phyloP scores from a whole-genome alignment of 257 asterid species.

The Solanum sejunctum region DNA sequence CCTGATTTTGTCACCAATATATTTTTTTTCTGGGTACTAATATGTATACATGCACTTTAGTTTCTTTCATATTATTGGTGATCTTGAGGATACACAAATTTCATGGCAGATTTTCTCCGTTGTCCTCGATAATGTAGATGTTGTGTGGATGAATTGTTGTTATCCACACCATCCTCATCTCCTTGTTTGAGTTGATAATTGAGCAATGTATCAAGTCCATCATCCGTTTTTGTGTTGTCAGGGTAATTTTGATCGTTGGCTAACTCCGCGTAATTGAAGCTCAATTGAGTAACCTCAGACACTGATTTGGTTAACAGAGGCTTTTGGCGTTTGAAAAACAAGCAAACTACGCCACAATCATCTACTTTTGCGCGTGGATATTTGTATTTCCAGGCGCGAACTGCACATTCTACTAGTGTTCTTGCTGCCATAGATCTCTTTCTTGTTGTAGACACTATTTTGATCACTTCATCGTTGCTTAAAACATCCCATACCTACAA shows the following conservation, averaged over 20 bases:
- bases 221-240: slow-evolving; percentile 32
- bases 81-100: background rate
- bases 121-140: background rate
- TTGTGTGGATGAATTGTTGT: background rate
- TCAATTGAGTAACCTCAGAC: slow-evolving; percentile 29
- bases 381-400: slow-evolving; percentile 54
- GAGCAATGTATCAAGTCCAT: slow-evolving; percentile 67
- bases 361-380: slow-evolving; percentile 61
- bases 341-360: slow-evolving; percentile 57
- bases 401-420: slow-evolving; percentile 43
- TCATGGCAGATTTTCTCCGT: background rate
- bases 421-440: slow-evolving; percentile 55
- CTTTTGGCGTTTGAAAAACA: slow-evolving; percentile 51
- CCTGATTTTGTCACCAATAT: background rate
- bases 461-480: slow-evolving; percentile 55
- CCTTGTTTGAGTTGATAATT: slow-evolving; percentile 16
- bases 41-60: background rate
- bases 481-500: slow-evolving; percentile 76
- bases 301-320: slow-evolving; percentile 36
- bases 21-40: background rate
- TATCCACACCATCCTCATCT: background rate
- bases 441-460: slow-evolving; percentile 45
- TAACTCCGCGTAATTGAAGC: slow-evolving; percentile 27
- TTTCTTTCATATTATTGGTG: background rate
- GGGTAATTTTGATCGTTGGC: slow-evolving; percentile 11